Evolutionary conservation across 805 yeast genomes (phyloP), one percentile per base, ranked within the genome.

Genomic region (Teunomyces pallodes): DNA sequence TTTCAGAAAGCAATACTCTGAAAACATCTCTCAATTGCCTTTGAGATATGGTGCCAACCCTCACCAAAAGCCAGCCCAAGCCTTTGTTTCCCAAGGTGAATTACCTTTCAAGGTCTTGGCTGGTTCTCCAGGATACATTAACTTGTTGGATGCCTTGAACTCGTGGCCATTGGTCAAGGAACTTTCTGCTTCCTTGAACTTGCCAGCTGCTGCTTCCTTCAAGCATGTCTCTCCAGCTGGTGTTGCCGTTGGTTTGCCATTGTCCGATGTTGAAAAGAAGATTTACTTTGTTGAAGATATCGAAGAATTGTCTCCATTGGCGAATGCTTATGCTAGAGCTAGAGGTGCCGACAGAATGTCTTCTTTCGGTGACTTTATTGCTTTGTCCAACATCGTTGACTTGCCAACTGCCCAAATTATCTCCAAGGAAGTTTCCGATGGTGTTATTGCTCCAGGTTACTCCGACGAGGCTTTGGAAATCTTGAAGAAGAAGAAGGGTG

Each of bases 271-370:
- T 54, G 99, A 94, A 78, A 91, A 90, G 81, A 87, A 92, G 73
- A 82, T 92, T 55, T 94, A 94, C 80, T 94, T 94, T 67, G 99
- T 94, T 54, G 84, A 83, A 58, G 97, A 90, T 69, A 90, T 92
- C 63, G 96, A 89, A 72, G 89, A 91, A 79, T 77, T 94, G 67
- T 89, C 97, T 9, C 98, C 99, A 48, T 80, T 94, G 65, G 99
- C 99, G 54, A 87, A 87, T 65, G 99, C 99, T 49, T 94, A 94
- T 65, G 99, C 99, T 33, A 88, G 98, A 76, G 99, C 99, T 48
- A 88, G 99, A 74, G 99, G 99, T 71, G 99, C 99, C 58, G 99
- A 94, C 75, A 86, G 99, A 81, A 94, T 94, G 99, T 91, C 97
- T 5, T 88, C 96, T 10, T 94, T 94, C 67, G 99, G 99, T 67